Evolutionary conservation across 2,329 filamentous ascomycete genomes (phyloP), one percentile per base, ranked within the genome.

Genomic region (Metarhizium anisopliae): DNA sequence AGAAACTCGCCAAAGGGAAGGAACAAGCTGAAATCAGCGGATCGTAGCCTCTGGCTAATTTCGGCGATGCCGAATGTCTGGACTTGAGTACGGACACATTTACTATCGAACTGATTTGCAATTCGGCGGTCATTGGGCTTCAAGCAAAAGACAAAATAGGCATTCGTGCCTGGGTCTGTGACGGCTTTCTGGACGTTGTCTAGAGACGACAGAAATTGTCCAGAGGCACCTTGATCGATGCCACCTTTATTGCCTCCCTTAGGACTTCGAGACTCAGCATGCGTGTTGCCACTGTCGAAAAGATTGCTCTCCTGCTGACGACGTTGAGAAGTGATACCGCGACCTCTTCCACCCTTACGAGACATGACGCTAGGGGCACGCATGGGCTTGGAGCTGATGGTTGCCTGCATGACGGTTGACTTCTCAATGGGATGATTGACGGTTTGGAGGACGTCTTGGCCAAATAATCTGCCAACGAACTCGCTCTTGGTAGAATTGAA

Each of bases 61-160:
- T 99, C 94, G 1, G 92, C 92, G 65, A 99, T 95, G 36, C 94
- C 94, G 62, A 97, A 90, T 0, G 91, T 95, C 67, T 97, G 93
- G 1, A 99, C 82, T 68, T 99, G 94, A 11, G 89, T 89, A 4
- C 94, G 86, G 25, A 99, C 94, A 68, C 94, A 99, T 72, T 97
- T 97, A 80, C 91, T 96, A 71, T 99, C 94, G 64, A 97, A 99
- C 67, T 99, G 94, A 63, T 99, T 99, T 59, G 94, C 93, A 62
- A 99, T 99, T 52, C 94, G 85, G 54, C 94, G 83, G 68, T 99
- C 94, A 63, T 99, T 99, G 25, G 94, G 93, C 73, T 99, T 99
- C 60, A 99, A 74, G 66, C 94, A 99, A 72, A 99, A 96, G 49
- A 99, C 83, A 64, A 96, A 97, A 72, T 99, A 99, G 1, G 88